Evolutionary conservation across 495 filamentous ascomycete species (phyloP), one percentile per base, ranked within the genome.

Genomic region (Lophium mytilinum): DNA sequence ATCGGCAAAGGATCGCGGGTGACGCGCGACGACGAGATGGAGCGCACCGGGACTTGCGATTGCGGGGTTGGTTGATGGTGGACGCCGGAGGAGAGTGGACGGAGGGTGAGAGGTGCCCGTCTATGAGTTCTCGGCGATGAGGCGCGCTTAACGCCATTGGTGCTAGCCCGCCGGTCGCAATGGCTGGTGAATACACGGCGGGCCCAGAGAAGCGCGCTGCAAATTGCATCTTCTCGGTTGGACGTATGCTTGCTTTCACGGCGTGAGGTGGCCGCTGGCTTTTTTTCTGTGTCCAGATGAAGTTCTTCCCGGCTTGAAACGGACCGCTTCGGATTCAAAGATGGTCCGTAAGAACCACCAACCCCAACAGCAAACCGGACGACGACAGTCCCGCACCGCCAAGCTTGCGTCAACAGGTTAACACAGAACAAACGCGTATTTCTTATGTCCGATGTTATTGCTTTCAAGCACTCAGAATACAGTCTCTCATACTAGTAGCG

Each of bases 111-210:
- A 33, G 36, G 11, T 48, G 37, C 49, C 24, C 6, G 3, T 6
- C 40, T 41, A 48, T 50, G 53, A 45, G 53, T 60, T 60, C 54
- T 43, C 33, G 15, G 9, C 18, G 24, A 34, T 37, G 37, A 14
- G 42, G 43, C 10, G 24, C 45, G 57, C 61, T 60, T 64, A 57
- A 60, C 61, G 56, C 42, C n/a, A 48, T 57, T 57, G 9, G 59
- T 57, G 37, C 58, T 62, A 62, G 59, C 59, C 54, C 57, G 51
- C 14, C 17, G 33, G 8, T 48, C 9, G 15, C 18, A 17, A 37
- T 36, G 24, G 49, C 49, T 15, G 34, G 37, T 52, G 49, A 52
- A 37, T n/a, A 4, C 34, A 33, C 45, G 45, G 49, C 34, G 33
- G 33, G 15, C 12, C 9, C 17, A 9, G 17, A 37, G 8, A 24